Base-by-base conservation (phyloP, 768 basidiomycete genomes). In the Tylopilus intermedius region DNA sequence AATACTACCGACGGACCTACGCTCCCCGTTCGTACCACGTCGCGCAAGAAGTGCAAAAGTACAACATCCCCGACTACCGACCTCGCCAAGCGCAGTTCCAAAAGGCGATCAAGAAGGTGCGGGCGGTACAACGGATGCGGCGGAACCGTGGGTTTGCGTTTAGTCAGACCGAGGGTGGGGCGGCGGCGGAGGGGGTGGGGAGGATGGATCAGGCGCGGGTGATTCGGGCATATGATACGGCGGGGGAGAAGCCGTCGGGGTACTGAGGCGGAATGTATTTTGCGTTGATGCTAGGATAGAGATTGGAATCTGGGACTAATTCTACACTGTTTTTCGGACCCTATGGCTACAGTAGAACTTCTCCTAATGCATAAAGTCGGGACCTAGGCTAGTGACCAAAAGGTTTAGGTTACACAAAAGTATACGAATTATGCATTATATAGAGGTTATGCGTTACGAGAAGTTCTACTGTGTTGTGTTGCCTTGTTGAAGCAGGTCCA, bases 81-180 rank as follows among this genome's bases (percentile, higher is more conserved):
- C 96, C 96, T 3, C 79, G 96, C 52, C 95, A 98, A 71, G 96
- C 96, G 71, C 96, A 98, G 87, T 96, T 96, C 74, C 94, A 97
- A 71, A 96, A 97, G 68, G 96, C 96, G 14, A 99, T 99, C 79
- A 98, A 97, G 72, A 99, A 99, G 69, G 96, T 99, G 11, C 84
- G 96, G n/a, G 96, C 96, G 0, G 90, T 94, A 2, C 96, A 99
- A 67, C 84, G 96, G 32, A 92, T 98, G 89, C 86, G 96, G 13
- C 80, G 91, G 51, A 96, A 92, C 57, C 84, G 96, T 45, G 96
- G 96, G 3, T 99, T 98, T 67, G 96, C 96, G 4, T 99, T 99
- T 76, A 93, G 89, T 68, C 94, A 97, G 71, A 96, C 94, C 3
- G 94, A 97, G 71, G 88, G 87, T 59, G 81, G 82, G 5, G 35